Base-by-base conservation (phyloP, 257 asterid species). In the Henckelia pumila region DNA sequence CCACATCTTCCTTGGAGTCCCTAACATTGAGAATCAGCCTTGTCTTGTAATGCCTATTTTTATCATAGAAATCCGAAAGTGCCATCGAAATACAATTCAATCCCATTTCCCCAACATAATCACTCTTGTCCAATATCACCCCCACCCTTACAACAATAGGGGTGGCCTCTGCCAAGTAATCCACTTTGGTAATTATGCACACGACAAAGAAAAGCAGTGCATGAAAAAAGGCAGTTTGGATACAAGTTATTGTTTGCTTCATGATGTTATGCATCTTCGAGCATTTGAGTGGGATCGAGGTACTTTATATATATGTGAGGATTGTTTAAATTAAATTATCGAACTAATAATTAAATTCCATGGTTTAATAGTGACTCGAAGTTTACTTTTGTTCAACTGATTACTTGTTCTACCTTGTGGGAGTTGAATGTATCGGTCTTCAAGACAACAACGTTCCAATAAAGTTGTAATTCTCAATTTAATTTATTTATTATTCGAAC, bases 41-140 rank as follows among this genome's bases (percentile, higher is more conserved):
- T 5, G 91, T 77, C n/a, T 9, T 68, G 32, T 76, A 87, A 33
- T 70, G 59, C 49, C 9, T 20, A 33, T 78, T 75, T 6, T 81
- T 40, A 11, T 63, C 70, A 35, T 87, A 87, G 56, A 87, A 84
- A 52, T 87, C 85, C 0, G 87, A 81, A 33, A 87, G 86, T 24
- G 91, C 95, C 95, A 84, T 79, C 2, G 87, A 73, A 25, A 87
- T 72, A 74, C 87, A 81, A 64, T 61, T 82, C 47, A 79, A 35
- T 4, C 70, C 79, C 85, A 81, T 74, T 29, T 64, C 55, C 26
- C 85, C 88, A 10, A 68, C 21, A 53, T 62, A 19, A 29, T 0
- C 30, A 14, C 79, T 73, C 83, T 72, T 81, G 79, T 83, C 84
- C 0, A 83, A n/a, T 17, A 86, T 84, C 63, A 81, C 87, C 37